A percentile compares a stretch with the other conserved stretches of the same genome.
Conservation (phyloP, 768 basidiomycete species). For the Kwoniella mangroviensis region DNA sequence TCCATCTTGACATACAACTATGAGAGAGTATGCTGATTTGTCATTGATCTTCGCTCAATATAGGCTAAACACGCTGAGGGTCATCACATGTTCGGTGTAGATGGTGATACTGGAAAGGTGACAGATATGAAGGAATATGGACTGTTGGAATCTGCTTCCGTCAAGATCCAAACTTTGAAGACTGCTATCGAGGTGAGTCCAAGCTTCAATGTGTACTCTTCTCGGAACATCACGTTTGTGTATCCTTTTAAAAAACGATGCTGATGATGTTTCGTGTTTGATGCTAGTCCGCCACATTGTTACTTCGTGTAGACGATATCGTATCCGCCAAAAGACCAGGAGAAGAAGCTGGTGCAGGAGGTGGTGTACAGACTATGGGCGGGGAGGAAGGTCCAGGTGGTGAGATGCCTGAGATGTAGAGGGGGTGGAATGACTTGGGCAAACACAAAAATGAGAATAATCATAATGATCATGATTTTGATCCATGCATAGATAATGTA, state of each 20-base stretch:
- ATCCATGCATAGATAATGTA: slow-evolving; percentile 13
- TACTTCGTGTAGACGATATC: slow-evolving; percentile 91
- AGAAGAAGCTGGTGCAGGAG: slow-evolving; percentile 48
- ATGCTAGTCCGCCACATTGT: slow-evolving; percentile 77
- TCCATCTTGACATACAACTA: background rate
- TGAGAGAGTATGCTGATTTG: background rate
- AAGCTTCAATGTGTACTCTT: too few species aligned
- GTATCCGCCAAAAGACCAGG: slow-evolving; percentile 61
- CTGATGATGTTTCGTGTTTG: background rate
- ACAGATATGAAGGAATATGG: slow-evolving; percentile 95
- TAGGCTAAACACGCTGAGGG: slow-evolving; percentile 95
- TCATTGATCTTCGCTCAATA: background rate
- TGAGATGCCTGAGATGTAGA: slow-evolving; percentile 45
- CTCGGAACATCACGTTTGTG: background rate
- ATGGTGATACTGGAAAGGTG: slow-evolving; percentile 94
- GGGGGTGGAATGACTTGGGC: background rate
- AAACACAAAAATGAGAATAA: background rate
- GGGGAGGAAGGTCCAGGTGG: slow-evolving; percentile 41
- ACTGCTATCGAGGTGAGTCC: slow-evolving; percentile 84
- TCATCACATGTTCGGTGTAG: slow-evolving; percentile 88
- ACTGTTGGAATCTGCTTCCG: slow-evolving; percentile 91
- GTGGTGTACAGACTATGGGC: slow-evolving; percentile 57
- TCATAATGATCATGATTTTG: too few species aligned
- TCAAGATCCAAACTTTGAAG: slow-evolving; percentile 97
- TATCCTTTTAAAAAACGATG: background rate